Base-by-base conservation (phyloP, 1,284 basidiomycete species). In the Butyriboletus appendiculatus region DNA sequence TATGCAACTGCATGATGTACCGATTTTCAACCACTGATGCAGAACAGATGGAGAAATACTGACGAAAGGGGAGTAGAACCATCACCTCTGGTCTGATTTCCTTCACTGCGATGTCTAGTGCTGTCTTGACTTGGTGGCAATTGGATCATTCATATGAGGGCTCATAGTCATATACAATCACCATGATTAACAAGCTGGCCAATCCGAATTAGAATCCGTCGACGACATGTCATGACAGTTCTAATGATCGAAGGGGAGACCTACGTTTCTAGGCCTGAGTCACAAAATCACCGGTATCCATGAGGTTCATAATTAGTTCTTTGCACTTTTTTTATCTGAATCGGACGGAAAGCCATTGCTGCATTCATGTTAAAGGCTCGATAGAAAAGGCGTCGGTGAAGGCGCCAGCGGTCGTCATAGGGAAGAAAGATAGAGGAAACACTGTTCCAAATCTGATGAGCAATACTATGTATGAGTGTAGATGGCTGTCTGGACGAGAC, bases 151-250 rank as follows among this genome's bases (percentile, higher is more conserved):
- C 28, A 16, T 34, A 34, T 2, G 30, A 39, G 10, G 48, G 37
- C n/a, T 43, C 18, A 26, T 60, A 61, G 32, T 50, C 59, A 22
- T 63, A 61, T 26, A 52, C 45, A 10, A 53, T 49, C 7, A 26
- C 34, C 58, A 62, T 60, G 30, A 60, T 48, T 15, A 43, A 22
- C 33, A 61, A 62, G 18, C 45, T 52, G 45, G 47, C 47, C 24
- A 49, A 38, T 18, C 59, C 62, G 22, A 14, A 35, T 20, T 30
- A 44, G 26, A 41, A 14, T 6, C 26, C 30, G 15, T 40, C n/a
- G 16, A 30, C 45, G 15, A 53, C 42, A 26, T 11, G 24, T 10
- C 16, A 30, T 3, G 11, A 18, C 34, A 12, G 22, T 14, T 20
- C 8, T 26, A 15, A 50, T n/a, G 28, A 20, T 28, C 16, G 24